Percentiles rank a stretch among this genome's conserved stretches.
Conservation (phyloP, 192 early-diverging fungal genomes). For the Oehlia diaphana region DNA sequence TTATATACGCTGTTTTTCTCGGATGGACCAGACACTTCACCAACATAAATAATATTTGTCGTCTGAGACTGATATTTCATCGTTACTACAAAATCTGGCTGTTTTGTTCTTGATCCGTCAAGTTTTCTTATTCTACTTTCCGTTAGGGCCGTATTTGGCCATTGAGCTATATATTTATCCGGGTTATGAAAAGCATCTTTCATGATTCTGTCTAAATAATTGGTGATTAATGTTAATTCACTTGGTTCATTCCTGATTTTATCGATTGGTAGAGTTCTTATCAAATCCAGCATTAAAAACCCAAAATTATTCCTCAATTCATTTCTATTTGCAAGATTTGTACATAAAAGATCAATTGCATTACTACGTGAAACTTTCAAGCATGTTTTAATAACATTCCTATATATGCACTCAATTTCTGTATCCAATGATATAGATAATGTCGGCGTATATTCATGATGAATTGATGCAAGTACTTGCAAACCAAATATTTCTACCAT, state of each 20-base stretch:
- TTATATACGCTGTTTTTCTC: neutral
- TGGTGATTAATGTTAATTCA: conserved; percentile 12
- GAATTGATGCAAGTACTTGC: neutral
- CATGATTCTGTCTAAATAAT: conserved; percentile 9
- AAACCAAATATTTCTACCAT: neutral
- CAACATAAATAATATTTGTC: neutral
- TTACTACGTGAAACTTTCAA: neutral
- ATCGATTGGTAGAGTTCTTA: neutral
- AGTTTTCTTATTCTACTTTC: conserved; percentile 1
- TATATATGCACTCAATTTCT: conserved; percentile 3
- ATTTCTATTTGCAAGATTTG: neutral
- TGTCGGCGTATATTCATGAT: neutral
- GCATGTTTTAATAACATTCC: neutral
- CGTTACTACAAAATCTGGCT: conserved; percentile 16
- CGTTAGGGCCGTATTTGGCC: conserved; percentile 11
- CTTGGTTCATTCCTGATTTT: neutral
- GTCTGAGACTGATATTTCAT: neutral
- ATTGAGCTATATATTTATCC: neutral
- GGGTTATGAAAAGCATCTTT: conserved; percentile 6
- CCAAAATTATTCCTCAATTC: neutral
- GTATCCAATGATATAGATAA: neutral
- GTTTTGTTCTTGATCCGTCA: neutral
- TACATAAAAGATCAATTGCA: neutral
- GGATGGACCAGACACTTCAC: neutral
- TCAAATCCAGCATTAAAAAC: neutral